Conservation (phyloP, 306 rosid genomes). For the Morella rubra region DNA sequence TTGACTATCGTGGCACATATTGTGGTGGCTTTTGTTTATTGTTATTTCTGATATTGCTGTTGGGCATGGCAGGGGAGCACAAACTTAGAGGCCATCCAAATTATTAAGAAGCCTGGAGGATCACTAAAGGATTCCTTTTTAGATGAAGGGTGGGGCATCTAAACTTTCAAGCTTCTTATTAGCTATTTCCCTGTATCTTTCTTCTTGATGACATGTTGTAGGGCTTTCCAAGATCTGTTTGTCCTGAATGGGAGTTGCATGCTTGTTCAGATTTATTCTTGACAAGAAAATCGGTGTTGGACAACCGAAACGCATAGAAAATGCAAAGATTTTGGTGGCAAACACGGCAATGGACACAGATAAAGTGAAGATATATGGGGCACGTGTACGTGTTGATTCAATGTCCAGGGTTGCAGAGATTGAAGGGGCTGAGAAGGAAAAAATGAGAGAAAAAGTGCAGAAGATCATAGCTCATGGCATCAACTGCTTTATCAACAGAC, state of each 20-base stretch:
- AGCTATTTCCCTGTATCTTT: constrained; percentile 1
- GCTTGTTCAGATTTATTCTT: constrained; percentile 73
- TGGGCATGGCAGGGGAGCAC: constrained; percentile 86
- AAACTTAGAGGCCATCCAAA: constrained; percentile 88
- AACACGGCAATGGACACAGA: constrained; percentile 99
- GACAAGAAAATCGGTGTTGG: constrained; percentile 99
- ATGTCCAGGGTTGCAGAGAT: constrained; percentile 94
- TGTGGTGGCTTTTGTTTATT: background rate
- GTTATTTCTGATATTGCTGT: background rate
- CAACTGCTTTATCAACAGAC: constrained; percentile 90
- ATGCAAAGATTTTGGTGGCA: constrained; percentile 89
- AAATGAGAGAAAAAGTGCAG: constrained; percentile 93
- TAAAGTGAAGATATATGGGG: constrained; percentile 94
- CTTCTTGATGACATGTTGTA: background rate
- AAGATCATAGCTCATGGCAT: constrained; percentile 91
- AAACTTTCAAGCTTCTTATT: constrained; percentile 17
- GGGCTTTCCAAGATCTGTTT: background rate
- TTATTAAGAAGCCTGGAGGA: constrained; percentile 97
- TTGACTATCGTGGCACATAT: background rate
- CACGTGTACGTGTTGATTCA: constrained; percentile 93
- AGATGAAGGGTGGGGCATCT: constrained; percentile 79
- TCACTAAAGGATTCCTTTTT: constrained; percentile 82
- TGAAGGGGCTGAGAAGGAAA: constrained; percentile 92
- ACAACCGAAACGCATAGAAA: constrained; percentile 92
- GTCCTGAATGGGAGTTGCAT: constrained; percentile 21